phyloP scores from a whole-genome alignment of 2,329 filamentous ascomycete species.

The Pseudogymnoascus sp. region DNA sequence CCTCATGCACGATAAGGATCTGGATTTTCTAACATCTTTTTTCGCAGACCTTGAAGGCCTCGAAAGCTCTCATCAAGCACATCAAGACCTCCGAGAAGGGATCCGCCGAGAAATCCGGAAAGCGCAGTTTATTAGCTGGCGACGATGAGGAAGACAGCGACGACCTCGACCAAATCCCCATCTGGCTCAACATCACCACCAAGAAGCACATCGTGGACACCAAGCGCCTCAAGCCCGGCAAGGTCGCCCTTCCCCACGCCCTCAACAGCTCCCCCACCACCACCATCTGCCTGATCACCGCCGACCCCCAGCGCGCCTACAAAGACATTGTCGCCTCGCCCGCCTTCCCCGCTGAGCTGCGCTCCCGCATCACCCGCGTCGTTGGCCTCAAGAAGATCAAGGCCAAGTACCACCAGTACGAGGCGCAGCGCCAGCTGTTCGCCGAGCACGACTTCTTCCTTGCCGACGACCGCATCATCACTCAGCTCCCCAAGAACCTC shows the following conservation, averaged over 20 bases:
- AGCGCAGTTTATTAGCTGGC: slow-evolving; percentile 48
- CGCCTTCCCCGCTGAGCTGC: slow-evolving; percentile 59
- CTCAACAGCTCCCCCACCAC: slow-evolving; percentile 58
- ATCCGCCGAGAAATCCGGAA: slow-evolving; percentile 37
- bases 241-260: slow-evolving; percentile 70
- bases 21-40: not conserved
- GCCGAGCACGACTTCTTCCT: slow-evolving; percentile 89
- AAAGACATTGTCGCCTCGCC: slow-evolving; percentile 77
- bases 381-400: slow-evolving; percentile 81
- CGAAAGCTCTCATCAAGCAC: slow-evolving; percentile 52
- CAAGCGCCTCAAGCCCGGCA: slow-evolving; percentile 72
- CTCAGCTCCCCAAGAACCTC: slow-evolving; percentile 63
- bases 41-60: slow-evolving; percentile 50
- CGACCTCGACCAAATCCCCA: slow-evolving; percentile 39
- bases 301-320: slow-evolving; percentile 72
- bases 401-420: slow-evolving; percentile 81
- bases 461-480: slow-evolving; percentile 78
- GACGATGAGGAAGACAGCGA: slow-evolving; percentile 37
- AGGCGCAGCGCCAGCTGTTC: slow-evolving; percentile 74
- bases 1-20: not conserved
- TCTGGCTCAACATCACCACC: slow-evolving; percentile 56
- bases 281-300: slow-evolving; percentile 79
- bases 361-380: slow-evolving; percentile 62
- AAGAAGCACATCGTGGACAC: slow-evolving; percentile 64
- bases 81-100: slow-evolving; percentile 49